Conservation (phyloP, 176 grass and related monocot genomes). For the Lolium perenne region DNA sequence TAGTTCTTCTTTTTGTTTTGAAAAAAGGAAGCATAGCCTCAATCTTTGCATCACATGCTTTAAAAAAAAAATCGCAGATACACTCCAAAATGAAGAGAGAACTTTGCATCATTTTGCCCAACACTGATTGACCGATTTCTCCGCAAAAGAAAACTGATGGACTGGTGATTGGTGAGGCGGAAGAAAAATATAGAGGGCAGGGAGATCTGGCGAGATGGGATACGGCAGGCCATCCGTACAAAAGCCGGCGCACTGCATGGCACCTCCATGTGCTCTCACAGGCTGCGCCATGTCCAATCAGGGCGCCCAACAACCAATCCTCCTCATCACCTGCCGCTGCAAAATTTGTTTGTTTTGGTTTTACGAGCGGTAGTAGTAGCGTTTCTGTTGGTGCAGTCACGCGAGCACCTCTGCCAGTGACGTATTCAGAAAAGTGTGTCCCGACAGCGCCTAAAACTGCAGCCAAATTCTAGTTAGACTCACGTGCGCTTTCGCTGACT, state of each 20-base stretch:
- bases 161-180: too few relatives aligned
- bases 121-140: too few relatives aligned
- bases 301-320: neutral
- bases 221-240: neutral
- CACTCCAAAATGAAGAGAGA: too few relatives aligned
- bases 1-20: too few relatives aligned
- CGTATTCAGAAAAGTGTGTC: neutral
- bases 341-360: neutral
- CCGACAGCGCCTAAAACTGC: neutral
- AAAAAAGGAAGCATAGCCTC: too few relatives aligned
- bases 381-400: neutral
- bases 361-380: neutral
- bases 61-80: too few relatives aligned
- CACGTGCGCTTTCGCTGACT: neutral
- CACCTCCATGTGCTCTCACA: conserved; percentile 9
- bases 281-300: conserved; percentile 11
- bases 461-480: neutral
- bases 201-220: neutral
- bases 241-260: neutral
- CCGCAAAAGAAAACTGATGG: too few relatives aligned
- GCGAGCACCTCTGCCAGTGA: too few relatives aligned
- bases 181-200: too few relatives aligned
- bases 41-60: too few relatives aligned
- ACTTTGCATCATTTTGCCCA: too few relatives aligned
- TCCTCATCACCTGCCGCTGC: neutral